A percentile compares a stretch with the other conserved stretches of the same genome.
phyloP scores from a whole-genome alignment of 306 rosid species.

The Vachellia pachyceras region DNA sequence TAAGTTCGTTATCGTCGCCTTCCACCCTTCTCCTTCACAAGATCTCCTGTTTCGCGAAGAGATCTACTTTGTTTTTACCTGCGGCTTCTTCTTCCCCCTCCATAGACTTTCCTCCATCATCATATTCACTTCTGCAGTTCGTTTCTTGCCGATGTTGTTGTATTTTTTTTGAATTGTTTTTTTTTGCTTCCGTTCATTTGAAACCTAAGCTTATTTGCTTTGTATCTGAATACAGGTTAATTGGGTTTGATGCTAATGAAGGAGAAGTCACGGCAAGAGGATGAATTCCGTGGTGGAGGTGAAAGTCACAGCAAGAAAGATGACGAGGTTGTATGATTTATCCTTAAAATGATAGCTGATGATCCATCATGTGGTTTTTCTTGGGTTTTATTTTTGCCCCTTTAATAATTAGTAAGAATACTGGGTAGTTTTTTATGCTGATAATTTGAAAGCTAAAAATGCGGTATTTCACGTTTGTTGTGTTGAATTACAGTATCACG shows the following conservation, averaged over 20 bases:
- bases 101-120: neutral
- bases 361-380: constrained; percentile 4
- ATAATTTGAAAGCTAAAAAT: neutral
- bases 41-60: neutral
- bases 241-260: neutral
- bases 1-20: neutral
- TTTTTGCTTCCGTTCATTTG: neutral
- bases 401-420: neutral
- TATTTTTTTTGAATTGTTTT: no score
- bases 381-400: neutral
- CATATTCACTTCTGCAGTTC: neutral
- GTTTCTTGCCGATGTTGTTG: no score
- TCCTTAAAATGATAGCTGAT: constrained; percentile 30
- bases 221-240: neutral
- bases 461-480: neutral
- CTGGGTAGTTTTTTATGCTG: neutral
- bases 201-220: neutral
- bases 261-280: constrained; percentile 47
- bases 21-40: neutral
- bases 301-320: constrained; percentile 79
- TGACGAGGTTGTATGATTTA: constrained; percentile 69
- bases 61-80: neutral
- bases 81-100: neutral
- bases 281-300: constrained; percentile 61
- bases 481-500: constrained; percentile 1